These are phyloP conservation scores for Coleophoma crateriformis DNA, from an alignment of 2,329 filamentous ascomycete genomes.

Conservation along the genomic window DNA sequence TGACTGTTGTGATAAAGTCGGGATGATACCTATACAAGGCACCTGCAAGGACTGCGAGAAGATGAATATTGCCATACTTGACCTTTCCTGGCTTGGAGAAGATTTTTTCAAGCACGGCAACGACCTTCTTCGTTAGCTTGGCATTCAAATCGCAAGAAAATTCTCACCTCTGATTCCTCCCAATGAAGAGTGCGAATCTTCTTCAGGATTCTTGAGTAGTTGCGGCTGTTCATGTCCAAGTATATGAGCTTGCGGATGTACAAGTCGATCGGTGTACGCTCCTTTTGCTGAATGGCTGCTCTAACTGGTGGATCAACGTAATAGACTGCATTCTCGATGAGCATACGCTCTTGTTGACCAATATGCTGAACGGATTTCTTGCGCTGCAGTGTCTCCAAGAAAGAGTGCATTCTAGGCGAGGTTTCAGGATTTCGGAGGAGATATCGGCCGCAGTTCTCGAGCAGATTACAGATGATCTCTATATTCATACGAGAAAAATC, in stretches of 20 bases:
- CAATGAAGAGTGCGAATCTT: constrained; percentile 94
- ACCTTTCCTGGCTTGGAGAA: constrained; percentile 97
- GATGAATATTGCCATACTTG: constrained; percentile 94
- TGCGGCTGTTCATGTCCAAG: constrained; percentile 87
- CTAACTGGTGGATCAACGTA: constrained; percentile 95
- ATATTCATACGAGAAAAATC: constrained; percentile 99
- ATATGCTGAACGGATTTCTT: constrained; percentile 96
- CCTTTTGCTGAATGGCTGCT: constrained; percentile 92
- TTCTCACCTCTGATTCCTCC: constrained; percentile 79
- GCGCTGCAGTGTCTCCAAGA: constrained; percentile 88
- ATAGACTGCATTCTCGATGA: constrained; percentile 96
- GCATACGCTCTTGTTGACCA: constrained; percentile 92
- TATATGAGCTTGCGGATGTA: constrained; percentile 93
- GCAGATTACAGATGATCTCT: constrained; percentile 91
- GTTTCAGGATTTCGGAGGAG: constrained; percentile 89
- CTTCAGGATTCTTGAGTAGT: constrained; percentile 88
- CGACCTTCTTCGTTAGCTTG: constrained; percentile 17
- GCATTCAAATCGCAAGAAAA: background rate
- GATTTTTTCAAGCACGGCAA: constrained; percentile 60
- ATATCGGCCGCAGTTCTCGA: constrained; percentile 96
- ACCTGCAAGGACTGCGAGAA: constrained; percentile 83
- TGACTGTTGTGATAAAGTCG: constrained; percentile 82
- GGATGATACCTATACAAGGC: constrained; percentile 90
- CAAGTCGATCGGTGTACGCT: constrained; percentile 85
- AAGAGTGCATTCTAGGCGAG: constrained; percentile 85